Evolutionary conservation across 768 basidiomycete genomes (phyloP).

Genomic region (Pisolithus orientalis): DNA sequence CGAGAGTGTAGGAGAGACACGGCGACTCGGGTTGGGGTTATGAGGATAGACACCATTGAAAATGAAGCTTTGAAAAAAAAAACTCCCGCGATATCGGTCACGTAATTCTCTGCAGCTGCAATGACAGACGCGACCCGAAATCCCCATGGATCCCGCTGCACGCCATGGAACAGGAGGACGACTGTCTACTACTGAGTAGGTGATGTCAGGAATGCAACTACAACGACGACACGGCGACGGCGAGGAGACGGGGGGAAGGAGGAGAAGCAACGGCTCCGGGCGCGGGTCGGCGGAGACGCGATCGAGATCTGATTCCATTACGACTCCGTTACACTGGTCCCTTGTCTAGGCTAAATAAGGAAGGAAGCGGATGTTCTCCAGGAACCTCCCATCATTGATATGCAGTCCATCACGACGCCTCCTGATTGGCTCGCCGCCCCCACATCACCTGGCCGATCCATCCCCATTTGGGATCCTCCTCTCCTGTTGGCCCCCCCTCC

Average conservation of each 20-base stretch:
- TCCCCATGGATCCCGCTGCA: not conserved
- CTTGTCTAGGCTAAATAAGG: not conserved
- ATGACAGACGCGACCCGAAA: not conserved
- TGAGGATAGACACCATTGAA: too few species aligned
- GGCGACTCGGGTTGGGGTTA: not conserved
- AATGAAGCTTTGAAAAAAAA: not conserved
- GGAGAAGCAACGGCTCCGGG: not conserved
- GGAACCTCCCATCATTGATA: not conserved
- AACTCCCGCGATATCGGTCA: not conserved
- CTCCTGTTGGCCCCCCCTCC: not conserved
- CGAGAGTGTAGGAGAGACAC: not conserved
- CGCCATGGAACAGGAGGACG: not conserved
- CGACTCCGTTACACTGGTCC: not conserved
- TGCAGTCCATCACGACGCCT: not conserved
- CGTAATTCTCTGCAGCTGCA: not conserved
- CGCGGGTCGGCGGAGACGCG: not conserved
- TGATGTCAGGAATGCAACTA: not conserved
- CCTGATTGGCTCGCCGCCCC: not conserved
- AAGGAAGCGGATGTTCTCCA: not conserved
- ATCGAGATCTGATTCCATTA: conserved; percentile 5
- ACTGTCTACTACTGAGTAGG: too few species aligned
- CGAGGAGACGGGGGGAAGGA: not conserved
- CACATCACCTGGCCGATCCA: conserved; percentile 4
- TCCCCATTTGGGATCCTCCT: conserved; percentile 7
- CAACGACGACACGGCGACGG: not conserved